Conservation (phyloP, 768 basidiomycete species). For the Kwoniella sp. region DNA sequence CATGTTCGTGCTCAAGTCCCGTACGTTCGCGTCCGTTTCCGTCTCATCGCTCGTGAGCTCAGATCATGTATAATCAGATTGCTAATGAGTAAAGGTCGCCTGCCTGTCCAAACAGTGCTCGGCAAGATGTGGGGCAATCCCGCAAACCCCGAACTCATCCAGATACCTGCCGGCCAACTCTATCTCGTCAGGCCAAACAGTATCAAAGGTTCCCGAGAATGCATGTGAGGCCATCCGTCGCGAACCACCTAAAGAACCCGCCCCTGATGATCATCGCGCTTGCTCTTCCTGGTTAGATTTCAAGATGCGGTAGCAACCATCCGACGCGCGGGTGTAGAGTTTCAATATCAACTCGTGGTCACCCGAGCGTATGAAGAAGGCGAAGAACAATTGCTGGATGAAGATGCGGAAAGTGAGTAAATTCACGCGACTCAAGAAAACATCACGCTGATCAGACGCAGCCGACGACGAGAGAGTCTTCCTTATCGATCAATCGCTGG, state of each 20-base stretch:
- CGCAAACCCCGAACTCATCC: constrained; percentile 90
- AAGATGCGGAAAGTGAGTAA: constrained; percentile 64
- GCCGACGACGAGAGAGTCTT: constrained; percentile 93
- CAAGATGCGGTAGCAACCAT: constrained; percentile 95
- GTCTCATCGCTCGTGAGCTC: too few species aligned
- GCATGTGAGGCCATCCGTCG: constrained; percentile 74
- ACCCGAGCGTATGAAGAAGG: constrained; percentile 98
- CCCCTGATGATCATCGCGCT: background rate
- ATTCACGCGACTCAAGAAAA: constrained; percentile 60
- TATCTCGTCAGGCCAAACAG: constrained; percentile 88
- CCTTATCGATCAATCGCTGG: constrained; percentile 84
- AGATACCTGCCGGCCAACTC: constrained; percentile 87
- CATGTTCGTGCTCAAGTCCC: constrained; percentile 55
- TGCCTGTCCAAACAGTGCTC: too few species aligned
- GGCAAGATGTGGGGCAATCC: constrained; percentile 96
- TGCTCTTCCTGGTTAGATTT: constrained; percentile 64
- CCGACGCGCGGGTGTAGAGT: constrained; percentile 72
- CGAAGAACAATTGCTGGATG: constrained; percentile 89
- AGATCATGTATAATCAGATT: too few species aligned
- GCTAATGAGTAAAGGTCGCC: too few species aligned
- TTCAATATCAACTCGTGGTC: constrained; percentile 81
- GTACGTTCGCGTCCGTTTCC: constrained; percentile 43
- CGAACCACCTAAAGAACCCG: too few species aligned
- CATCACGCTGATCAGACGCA: constrained; percentile 57
- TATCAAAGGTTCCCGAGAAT: constrained; percentile 88